These are phyloP conservation scores for Leccinum ochraceum DNA, from an alignment of 768 basidiomycete genomes.

Conservation along the genomic window DNA sequence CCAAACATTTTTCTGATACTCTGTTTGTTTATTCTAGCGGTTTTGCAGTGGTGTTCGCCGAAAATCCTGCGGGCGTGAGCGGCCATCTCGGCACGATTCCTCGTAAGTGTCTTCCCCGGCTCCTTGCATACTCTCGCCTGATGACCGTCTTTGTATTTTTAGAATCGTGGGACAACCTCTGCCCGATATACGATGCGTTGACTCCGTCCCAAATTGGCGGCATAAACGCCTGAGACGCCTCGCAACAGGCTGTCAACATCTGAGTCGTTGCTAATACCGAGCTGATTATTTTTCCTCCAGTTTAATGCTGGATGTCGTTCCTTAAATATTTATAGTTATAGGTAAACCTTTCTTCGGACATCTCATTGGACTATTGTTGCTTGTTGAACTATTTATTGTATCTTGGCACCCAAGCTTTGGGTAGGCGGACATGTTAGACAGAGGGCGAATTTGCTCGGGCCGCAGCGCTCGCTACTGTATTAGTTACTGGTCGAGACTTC, in stretches of 20 bases:
- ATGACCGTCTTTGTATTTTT: slow-evolving; percentile 3
- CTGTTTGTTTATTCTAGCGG: slow-evolving; percentile 17
- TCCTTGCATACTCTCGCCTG: neutral
- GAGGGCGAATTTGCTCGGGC: neutral
- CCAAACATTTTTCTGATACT: neutral
- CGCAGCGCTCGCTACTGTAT: neutral
- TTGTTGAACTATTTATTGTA: neutral
- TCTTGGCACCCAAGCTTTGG: neutral
- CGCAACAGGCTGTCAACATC: slow-evolving; percentile 24
- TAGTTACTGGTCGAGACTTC: neutral
- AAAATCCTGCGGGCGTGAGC: slow-evolving; percentile 23
- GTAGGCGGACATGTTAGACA: neutral
- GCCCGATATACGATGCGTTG: slow-evolving; percentile 26
- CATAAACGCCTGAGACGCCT: slow-evolving; percentile 12
- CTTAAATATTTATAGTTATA: neutral
- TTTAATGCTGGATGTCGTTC: neutral
- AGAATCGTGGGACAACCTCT: slow-evolving; percentile 30
- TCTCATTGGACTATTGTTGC: neutral
- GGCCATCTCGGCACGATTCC: slow-evolving; percentile 19
- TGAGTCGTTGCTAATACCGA: slow-evolving; percentile 18
- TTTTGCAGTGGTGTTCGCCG: slow-evolving; percentile 29
- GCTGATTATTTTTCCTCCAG: slow-evolving; percentile 3
- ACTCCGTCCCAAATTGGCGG: slow-evolving; percentile 23
- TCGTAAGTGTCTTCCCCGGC: slow-evolving; percentile 8
- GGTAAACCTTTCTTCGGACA: neutral